These are phyloP conservation scores for Nephromyces sp. DNA, from an alignment of 169 alveolate genomes.

Conservation along the genomic window DNA sequence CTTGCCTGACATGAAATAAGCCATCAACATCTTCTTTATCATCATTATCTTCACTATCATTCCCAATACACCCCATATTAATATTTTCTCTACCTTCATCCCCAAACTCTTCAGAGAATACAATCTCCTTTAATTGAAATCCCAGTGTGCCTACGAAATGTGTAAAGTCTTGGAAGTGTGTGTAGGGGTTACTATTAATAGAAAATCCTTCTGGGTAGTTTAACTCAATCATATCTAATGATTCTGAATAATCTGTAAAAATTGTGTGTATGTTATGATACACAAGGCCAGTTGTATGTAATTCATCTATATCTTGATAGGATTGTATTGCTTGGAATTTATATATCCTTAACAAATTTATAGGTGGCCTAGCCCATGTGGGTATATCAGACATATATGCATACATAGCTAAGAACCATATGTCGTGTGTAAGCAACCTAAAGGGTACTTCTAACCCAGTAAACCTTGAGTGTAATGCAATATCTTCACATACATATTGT, in stretches of 20 bases:
- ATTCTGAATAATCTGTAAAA: constrained; percentile 34
- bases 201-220: constrained; percentile 27
- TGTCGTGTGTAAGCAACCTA: constrained; percentile 47
- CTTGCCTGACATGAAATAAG: not conserved
- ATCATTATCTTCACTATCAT: not conserved
- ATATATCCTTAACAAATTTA: constrained; percentile 37
- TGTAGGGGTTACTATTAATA: constrained; percentile 38
- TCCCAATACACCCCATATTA: too few species aligned
- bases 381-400: constrained; percentile 52
- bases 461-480: constrained; percentile 36
- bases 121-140: constrained; percentile 34
- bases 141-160: constrained; percentile 38
- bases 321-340: constrained; percentile 44
- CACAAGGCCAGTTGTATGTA: constrained; percentile 45
- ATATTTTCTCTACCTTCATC: not conserved
- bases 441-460: constrained; percentile 50
- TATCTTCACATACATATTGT: constrained; percentile 52
- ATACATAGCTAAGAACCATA: constrained; percentile 42
- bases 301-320: constrained; percentile 44
- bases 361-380: constrained; percentile 52
- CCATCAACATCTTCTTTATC: not conserved
- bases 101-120: not conserved
- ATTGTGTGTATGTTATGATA: constrained; percentile 40
- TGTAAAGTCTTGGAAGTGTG: constrained; percentile 35
- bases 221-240: constrained; percentile 39